phyloP scores from a whole-genome alignment of 371 early-diverging fungal genomes.

The Mortierella sp. region DNA sequence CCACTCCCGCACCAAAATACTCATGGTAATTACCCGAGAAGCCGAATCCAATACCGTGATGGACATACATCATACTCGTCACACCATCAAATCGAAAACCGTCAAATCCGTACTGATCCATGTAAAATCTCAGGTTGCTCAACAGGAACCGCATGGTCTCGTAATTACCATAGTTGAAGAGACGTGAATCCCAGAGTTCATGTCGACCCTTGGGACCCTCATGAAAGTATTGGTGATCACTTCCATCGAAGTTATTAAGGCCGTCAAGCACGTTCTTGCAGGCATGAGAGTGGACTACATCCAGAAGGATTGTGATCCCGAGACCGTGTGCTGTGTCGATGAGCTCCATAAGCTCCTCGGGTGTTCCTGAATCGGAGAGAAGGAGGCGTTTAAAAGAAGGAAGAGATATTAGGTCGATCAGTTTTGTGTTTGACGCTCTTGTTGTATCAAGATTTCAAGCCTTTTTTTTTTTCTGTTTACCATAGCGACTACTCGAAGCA shows the following conservation, averaged over 20 bases:
- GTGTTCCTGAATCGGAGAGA: constrained; percentile 61
- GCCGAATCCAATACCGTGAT: constrained; percentile 95
- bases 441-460: neutral
- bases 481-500: constrained; percentile 91
- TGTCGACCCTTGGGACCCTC: constrained; percentile 89
- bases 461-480: constrained; percentile 50
- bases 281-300: constrained; percentile 97
- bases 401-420: no score
- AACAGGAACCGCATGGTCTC: constrained; percentile 94
- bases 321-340: constrained; percentile 93
- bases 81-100: constrained; percentile 99
- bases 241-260: constrained; percentile 95
- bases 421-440: no score
- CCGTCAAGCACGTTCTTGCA: constrained; percentile 96
- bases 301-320: constrained; percentile 90
- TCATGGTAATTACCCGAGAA: constrained; percentile 95
- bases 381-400: no score
- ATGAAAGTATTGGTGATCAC: constrained; percentile 97
- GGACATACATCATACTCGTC: constrained; percentile 94
- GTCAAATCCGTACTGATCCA: constrained; percentile 91
- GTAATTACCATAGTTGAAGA: constrained; percentile 94
- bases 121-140: constrained; percentile 93
- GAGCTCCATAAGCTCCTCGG: constrained; percentile 90
- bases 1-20: constrained; percentile 89
- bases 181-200: constrained; percentile 92